A percentile compares a stretch with the other conserved stretches of the same genome.
Conservation (phyloP, 116 monocot genomes). For the Dioscorea cayenensis region DNA sequence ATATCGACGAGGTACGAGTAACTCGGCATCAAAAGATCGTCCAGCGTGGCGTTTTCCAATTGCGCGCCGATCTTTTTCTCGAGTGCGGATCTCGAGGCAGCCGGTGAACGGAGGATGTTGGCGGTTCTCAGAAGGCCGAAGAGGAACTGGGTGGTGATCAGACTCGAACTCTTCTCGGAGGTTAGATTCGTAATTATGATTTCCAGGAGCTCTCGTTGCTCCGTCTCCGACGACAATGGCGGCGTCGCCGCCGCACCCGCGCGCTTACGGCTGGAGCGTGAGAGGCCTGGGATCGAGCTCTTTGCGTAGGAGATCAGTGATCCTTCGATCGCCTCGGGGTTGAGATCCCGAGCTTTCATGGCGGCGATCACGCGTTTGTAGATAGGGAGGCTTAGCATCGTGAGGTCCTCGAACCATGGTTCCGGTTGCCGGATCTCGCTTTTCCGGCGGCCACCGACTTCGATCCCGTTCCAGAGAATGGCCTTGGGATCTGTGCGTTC, state of each 20-base stretch:
- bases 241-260: slow-evolving; percentile 13
- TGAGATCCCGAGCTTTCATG: slow-evolving; percentile 45
- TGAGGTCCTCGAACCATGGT: slow-evolving; percentile 66
- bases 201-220: slow-evolving; percentile 72
- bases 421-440: slow-evolving; percentile 11
- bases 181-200: slow-evolving; percentile 62
- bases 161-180: slow-evolving; percentile 35
- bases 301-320: slow-evolving; percentile 76
- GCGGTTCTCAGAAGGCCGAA: slow-evolving; percentile 68
- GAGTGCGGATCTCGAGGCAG: slow-evolving; percentile 22
- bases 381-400: slow-evolving; percentile 50
- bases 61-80: slow-evolving; percentile 72
- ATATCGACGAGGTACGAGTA: slow-evolving; percentile 76
- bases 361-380: slow-evolving; percentile 71
- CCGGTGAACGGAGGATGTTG: slow-evolving; percentile 53
- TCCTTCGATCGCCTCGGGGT: slow-evolving; percentile 54
- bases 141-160: slow-evolving; percentile 45
- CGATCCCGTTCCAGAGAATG: slow-evolving; percentile 41
- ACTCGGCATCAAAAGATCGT: slow-evolving; percentile 89
- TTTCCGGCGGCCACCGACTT: slow-evolving; percentile 23
- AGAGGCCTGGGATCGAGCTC: slow-evolving; percentile 71
- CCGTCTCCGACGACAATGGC: slow-evolving; percentile 23
- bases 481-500: slow-evolving; percentile 16
- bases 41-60: slow-evolving; percentile 68
- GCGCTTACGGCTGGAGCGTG: slow-evolving; percentile 51